Evolutionary conservation across 371 early-diverging fungal species (phyloP).

Genomic region (Basidiobolus meristosporus): DNA sequence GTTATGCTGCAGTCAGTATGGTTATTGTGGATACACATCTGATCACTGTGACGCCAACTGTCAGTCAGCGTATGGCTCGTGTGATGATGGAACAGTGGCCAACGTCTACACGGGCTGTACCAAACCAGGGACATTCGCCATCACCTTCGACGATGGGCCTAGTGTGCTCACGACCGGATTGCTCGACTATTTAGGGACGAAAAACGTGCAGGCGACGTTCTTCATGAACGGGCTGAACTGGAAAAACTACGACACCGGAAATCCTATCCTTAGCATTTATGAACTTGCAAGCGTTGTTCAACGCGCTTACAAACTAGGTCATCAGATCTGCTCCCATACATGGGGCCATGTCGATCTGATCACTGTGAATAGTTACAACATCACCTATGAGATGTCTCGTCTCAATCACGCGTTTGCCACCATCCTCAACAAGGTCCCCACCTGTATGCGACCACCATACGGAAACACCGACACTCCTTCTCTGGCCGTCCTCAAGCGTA

Average conservation of each 20-base stretch:
- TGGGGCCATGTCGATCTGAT: conserved; percentile 22
- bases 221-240: conserved; percentile 35
- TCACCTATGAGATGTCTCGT: conserved; percentile 5
- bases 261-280: conserved; percentile 1
- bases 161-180: conserved; percentile 15
- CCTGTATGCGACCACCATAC: conserved; percentile 18
- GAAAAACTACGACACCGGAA: conserved; percentile 7
- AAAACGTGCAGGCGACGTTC: conserved; percentile 34
- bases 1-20: no score
- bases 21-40: no score
- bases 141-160: conserved; percentile 52
- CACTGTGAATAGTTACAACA: conserved; percentile 11
- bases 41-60: no score
- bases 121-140: conserved; percentile 10
- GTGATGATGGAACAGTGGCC: no score
- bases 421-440: conserved; percentile 17
- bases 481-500: neutral
- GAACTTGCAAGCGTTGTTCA: conserved; percentile 3
- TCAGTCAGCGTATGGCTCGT: no score
- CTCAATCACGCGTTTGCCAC: conserved; percentile 12
- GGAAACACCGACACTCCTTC: conserved; percentile 4
- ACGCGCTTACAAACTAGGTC: conserved; percentile 17
- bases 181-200: conserved; percentile 17
- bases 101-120: neutral
- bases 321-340: conserved; percentile 29